Evolutionary conservation across 768 basidiomycete genomes (phyloP), one percentile per base, ranked within the genome.

Genomic region (Cystobasidiopsis lactophilus): DNA sequence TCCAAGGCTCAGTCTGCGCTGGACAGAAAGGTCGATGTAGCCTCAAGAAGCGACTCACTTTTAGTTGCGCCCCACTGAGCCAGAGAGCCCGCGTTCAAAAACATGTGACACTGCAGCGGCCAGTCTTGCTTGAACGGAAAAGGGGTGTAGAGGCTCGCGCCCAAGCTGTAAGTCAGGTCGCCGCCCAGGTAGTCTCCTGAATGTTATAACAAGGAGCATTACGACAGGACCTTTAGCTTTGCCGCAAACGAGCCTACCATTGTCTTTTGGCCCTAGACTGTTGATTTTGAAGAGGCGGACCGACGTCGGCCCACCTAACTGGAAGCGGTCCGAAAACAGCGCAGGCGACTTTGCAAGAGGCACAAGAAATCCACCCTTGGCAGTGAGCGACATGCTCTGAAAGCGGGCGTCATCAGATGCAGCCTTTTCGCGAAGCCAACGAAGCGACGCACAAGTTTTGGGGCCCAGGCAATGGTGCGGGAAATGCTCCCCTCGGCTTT

Each of bases 301-400:
- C 50, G 77, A 84, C 5, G 79, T 75, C 0, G 93, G 88, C 0
- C 93, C 93, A 24, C 93, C 93, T 0, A 95, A 73, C 58, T 91
- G 88, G 65, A 86, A 86, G 4, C 86, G 77, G 67, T 98, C 93
- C 1, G 77, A 73, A 60, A 84, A 80, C 23, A 77, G 72, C 54
- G 52, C 68, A 47, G 50, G 56, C 40, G 33, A 44, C 45, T 31
- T 45, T n/a, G 23, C 31, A 45, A 5, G 74, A 44, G 78, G 75
- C 63, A 75, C 75, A 11, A 96, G 67, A 24, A 83, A 53, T 2
- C 89, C 89, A 0, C 76, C 69, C 9, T n/a, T n/a, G n/a, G n/a
- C n/a, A n/a, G n/a, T n/a, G n/a, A n/a, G n/a, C n/a, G n/a, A n/a
- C n/a, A n/a, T n/a, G n/a, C n/a, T n/a, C n/a, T n/a, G n/a, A n/a